Evolutionary conservation across 73 alveolate species (phyloP), one percentile per base, ranked within the genome.

Genomic region (Urostyla sp.): DNA sequence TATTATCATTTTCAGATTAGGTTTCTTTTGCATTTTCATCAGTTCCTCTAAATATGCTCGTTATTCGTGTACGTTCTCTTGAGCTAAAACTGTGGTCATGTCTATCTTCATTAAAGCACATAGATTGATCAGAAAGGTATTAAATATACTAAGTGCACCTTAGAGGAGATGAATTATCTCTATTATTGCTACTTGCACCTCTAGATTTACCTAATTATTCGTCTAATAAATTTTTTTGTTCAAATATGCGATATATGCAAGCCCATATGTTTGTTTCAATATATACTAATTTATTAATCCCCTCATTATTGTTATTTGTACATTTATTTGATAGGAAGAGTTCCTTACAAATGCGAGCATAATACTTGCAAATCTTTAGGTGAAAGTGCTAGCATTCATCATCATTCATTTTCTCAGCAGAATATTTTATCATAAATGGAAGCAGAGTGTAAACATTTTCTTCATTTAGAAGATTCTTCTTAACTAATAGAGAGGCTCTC

Each of bases 241-340:
- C 15, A 48, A 30, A 7, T n/a, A 69, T 69, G 27, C 83, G 40
- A 45, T 77, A 61, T 7, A 77, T 60, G 54, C 89, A 60, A 0
- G 82, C 89, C 89, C 89, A 77, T 27, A 77, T 60, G 31, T 77
- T 77, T 6, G 81, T 44, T 32, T 77, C 89, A 31, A 54, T 28
- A 2, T 43, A 20, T 23, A 75, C 87, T 26, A 75, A 21, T 35
- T 36, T 40, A 37, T 57, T 75, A 6, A 75, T n/a, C n/a, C 49
- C 60, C 5, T 49, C 5, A 16, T 27, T 13, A 4, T 23, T 23
- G 13, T 11, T 21, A 13, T 18, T n/a, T n/a, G n/a, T n/a, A n/a
- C n/a, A n/a, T 0, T 24, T 56, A 5, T 59, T 72, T 3, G 50
- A 21, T 21, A 20, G 1, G 10, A 56, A 11, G 38, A 52, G 6